Conservation (phyloP, 306 rosid species). For the Nissolia schottii region DNA sequence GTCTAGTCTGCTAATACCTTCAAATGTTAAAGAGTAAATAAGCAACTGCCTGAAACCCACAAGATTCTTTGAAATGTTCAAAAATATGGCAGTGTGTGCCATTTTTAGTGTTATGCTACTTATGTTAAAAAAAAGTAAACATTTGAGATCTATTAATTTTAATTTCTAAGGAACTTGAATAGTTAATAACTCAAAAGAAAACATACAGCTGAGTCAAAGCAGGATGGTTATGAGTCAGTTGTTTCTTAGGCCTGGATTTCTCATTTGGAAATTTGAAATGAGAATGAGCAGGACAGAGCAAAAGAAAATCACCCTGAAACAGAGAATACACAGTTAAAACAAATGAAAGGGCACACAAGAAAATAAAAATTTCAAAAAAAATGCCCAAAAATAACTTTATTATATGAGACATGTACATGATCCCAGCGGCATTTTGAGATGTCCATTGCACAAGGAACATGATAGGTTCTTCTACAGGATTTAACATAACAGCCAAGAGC, state of each 20-base stretch:
- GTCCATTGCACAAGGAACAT: constrained; percentile 78
- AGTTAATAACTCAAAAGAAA: background rate
- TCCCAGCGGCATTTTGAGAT: constrained; percentile 76
- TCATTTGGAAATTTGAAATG: constrained; percentile 62
- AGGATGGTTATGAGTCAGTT: constrained; percentile 17
- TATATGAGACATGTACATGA: constrained; percentile 31
- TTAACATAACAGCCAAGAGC: constrained; percentile 85
- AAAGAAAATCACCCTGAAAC: constrained; percentile 60
- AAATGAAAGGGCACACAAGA: constrained; percentile 3
- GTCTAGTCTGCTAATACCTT: background rate
- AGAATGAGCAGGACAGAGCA: constrained; percentile 83
- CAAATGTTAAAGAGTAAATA: background rate
- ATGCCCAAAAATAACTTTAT: background rate
- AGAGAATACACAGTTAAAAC: constrained; percentile 14
- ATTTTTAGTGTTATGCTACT: background rate
- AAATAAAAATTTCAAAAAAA: background rate
- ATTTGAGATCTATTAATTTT: background rate
- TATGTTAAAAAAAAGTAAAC: background rate
- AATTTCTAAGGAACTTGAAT: background rate
- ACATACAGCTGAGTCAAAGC: constrained; percentile 30
- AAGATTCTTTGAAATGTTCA: background rate
- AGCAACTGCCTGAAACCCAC: background rate
- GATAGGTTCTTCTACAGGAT: constrained; percentile 85
- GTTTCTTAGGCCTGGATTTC: constrained; percentile 42
- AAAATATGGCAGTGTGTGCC: background rate